Base-by-base conservation (phyloP, 306 rosid genomes). In the Acacia confusa region DNA sequence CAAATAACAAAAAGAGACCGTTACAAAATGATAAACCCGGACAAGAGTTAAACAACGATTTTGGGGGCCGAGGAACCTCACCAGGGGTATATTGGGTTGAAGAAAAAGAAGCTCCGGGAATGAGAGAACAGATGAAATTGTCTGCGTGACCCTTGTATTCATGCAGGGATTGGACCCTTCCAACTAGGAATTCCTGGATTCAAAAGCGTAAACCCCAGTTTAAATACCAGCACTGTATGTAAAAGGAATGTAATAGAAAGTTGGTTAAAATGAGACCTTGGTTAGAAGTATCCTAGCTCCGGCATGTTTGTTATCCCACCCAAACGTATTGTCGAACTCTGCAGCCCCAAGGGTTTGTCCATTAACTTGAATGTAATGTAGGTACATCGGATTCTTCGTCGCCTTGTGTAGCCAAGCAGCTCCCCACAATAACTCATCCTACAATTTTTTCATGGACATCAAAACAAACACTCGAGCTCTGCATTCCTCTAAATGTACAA, bases 351-450 rank as follows among this genome's bases (percentile, higher is more conserved):
- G 97, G 48, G 81, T 86, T 27, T 92, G 92, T 44, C 98, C 98
- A 58, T 95, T 95, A 1, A 81, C 85, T 86, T 90, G 91, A 57
- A 95, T 95, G 92, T 95, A 95, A 81, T 83, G 82, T 11, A 95
- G 91, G 78, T 88, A 95, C 36, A 67, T 65, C 20, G 92, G 92
- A 70, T 88, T 92, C 82, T 83, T 95, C 4, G 98, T 95, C 16
- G 98, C 98, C 88, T 87, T 95, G 82, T 95, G 95, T 45, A 95
- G 88, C 98, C 98, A 95, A 84, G 95, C 94, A 81, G 98, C 98
- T 24, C 94, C 98, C 98, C 98, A 95, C 71, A 95, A 76, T 7
- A 95, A 84, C 85, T 95, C 98, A 89, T 95, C 98, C 98, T 92
- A 40, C 6, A 25, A 70, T 7, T 13, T 76, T 68, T 22, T 38